Evolutionary conservation across 192 early-diverging fungal genomes (phyloP).

Genomic region (Funneliformis mosseae): DNA sequence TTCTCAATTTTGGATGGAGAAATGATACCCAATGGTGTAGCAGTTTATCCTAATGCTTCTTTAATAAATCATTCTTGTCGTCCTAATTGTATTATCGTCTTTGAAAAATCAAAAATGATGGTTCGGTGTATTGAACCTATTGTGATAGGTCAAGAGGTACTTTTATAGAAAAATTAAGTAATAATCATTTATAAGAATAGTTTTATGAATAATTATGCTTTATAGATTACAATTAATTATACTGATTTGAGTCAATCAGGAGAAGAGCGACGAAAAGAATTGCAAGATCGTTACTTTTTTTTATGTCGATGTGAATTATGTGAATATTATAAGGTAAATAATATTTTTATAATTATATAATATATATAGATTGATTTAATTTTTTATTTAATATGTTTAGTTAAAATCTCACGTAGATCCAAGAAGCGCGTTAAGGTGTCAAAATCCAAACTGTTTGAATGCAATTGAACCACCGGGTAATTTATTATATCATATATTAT

Average conservation of each 20-base stretch:
- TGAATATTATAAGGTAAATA: conserved; percentile 21
- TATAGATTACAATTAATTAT: conserved; percentile 41
- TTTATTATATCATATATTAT: not conserved
- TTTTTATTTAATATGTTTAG: conserved; percentile 2
- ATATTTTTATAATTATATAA: not conserved
- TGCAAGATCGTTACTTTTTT: conserved; percentile 46
- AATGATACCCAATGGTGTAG: conserved; percentile 46
- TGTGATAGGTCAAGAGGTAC: conserved; percentile 43
- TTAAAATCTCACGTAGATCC: conserved; percentile 20
- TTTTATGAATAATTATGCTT: not conserved
- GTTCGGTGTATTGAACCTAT: conserved; percentile 41
- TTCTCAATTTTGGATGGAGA: conserved; percentile 47
- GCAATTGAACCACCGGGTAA: conserved; percentile 32
- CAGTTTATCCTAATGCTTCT: conserved; percentile 43
- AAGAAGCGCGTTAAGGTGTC: conserved; percentile 27
- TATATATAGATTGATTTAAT: not conserved
- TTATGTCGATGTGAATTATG: conserved; percentile 41
- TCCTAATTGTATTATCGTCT: conserved; percentile 46
- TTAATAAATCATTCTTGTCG: conserved; percentile 52
- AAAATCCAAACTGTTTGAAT: conserved; percentile 7
- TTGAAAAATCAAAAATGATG: conserved; percentile 36
- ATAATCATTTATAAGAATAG: conserved; percentile 5
- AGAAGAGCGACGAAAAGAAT: conserved; percentile 38
- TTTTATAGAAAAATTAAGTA: not conserved
- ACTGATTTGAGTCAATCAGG: conserved; percentile 39